phyloP scores from a whole-genome alignment of 345 rosid genomes.

The Diplotaxis tenuifolia region DNA sequence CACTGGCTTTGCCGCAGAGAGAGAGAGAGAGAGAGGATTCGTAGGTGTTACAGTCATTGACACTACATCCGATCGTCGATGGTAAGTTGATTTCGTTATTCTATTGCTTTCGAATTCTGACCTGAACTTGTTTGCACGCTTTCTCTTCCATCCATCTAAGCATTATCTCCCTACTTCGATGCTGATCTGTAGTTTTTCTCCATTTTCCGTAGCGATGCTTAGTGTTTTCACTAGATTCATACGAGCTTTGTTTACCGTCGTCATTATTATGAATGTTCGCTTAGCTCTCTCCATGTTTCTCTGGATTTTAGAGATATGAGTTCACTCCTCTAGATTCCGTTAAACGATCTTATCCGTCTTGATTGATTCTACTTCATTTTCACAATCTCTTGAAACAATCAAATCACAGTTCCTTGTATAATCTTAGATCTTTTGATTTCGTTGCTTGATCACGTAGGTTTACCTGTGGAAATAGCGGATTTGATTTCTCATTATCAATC shows the following conservation, averaged over 20 bases:
- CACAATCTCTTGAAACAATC: conserved; percentile 2
- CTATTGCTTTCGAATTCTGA: conserved; percentile 14
- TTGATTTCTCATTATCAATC: background rate
- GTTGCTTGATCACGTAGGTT: too few relatives aligned
- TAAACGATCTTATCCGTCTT: background rate
- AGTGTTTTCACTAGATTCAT: too few relatives aligned
- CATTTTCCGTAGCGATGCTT: background rate
- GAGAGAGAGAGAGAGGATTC: conserved; percentile 23
- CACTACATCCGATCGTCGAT: conserved; percentile 30
- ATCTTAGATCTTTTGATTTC: too few relatives aligned
- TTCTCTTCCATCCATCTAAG: background rate
- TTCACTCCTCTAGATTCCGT: too few relatives aligned
- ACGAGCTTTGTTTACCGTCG: too few relatives aligned
- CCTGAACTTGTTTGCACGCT: conserved; percentile 6
- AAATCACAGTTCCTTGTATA: background rate
- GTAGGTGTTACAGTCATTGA: background rate
- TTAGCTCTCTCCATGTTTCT: too few relatives aligned
- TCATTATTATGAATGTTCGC: too few relatives aligned
- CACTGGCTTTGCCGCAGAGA: background rate
- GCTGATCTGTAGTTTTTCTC: conserved; percentile 21
- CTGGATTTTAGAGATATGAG: too few relatives aligned
- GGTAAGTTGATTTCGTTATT: conserved; percentile 14
- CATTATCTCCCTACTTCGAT: background rate
- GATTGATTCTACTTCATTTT: conserved; percentile 5
- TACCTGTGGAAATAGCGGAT: too few relatives aligned